Conservation (phyloP, 2,329 filamentous ascomycete genomes). For the Aspergillus fijiensis region DNA sequence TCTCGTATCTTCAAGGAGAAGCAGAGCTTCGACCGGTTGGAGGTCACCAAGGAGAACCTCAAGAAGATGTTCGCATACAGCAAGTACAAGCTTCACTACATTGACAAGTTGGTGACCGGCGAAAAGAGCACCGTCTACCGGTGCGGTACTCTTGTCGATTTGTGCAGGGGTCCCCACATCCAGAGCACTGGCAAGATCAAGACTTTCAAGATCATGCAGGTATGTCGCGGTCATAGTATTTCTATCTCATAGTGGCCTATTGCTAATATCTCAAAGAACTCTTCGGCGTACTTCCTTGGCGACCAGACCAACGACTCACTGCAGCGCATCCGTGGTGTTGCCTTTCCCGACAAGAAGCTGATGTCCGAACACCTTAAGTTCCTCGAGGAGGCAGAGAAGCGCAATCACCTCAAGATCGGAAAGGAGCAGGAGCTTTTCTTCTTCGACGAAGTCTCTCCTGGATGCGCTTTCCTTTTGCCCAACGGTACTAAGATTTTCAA, state of each 20-base stretch:
- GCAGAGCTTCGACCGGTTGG: conserved; percentile 87
- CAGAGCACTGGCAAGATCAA: conserved; percentile 92
- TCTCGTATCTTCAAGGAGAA: conserved; percentile 91
- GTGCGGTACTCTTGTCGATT: conserved; percentile 89
- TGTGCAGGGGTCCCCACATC: conserved; percentile 93
- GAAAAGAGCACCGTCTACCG: conserved; percentile 92
- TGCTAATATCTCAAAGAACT: conserved; percentile 54
- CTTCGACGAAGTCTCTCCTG: conserved; percentile 91
- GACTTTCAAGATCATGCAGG: conserved; percentile 89
- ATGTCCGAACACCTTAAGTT: conserved; percentile 93
- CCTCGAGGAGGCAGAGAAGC: conserved; percentile 95
- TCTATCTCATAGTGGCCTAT: not conserved
- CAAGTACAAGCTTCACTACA: conserved; percentile 98
- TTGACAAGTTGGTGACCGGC: conserved; percentile 89
- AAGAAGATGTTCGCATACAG: conserved; percentile 97
- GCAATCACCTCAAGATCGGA: conserved; percentile 90
- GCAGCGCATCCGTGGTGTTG: conserved; percentile 94
- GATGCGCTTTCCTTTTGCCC: conserved; percentile 87
- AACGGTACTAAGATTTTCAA: conserved; percentile 95
- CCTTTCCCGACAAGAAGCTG: conserved; percentile 94
- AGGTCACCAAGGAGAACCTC: conserved; percentile 84
- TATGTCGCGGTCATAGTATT: conserved; percentile 22
- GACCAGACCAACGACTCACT: conserved; percentile 92
- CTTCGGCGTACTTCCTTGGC: conserved; percentile 87
- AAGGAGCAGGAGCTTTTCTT: conserved; percentile 97